These are phyloP conservation scores for Litsea cubeba DNA, from an alignment of 164 flowering plant genomes.

Conservation along the genomic window DNA sequence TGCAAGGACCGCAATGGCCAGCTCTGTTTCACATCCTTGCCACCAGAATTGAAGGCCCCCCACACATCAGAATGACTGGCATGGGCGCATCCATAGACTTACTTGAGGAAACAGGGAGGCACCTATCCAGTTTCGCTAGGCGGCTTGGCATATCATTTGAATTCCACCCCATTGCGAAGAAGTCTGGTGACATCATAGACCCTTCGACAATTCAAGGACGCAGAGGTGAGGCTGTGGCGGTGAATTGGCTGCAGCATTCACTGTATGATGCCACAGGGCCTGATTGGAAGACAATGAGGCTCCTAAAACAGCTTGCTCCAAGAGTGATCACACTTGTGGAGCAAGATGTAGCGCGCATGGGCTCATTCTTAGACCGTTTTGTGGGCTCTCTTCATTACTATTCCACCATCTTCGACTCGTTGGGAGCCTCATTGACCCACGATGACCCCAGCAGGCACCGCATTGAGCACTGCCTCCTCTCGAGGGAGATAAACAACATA, in stretches of 20 bases:
- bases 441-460: constrained; percentile 41
- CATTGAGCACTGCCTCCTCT: constrained; percentile 46
- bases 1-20: constrained; percentile 87
- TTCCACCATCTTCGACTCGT: constrained; percentile 60
- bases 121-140: constrained; percentile 56
- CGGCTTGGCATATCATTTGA: constrained; percentile 61
- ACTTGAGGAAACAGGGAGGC: constrained; percentile 51
- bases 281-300: constrained; percentile 57
- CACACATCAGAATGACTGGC: constrained; percentile 61
- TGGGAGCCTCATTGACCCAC: constrained; percentile 32
- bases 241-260: constrained; percentile 69
- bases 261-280: constrained; percentile 61
- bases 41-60: constrained; percentile 56
- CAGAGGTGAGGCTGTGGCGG: constrained; percentile 51
- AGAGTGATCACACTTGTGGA: constrained; percentile 58
- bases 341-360: constrained; percentile 44
- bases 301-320: constrained; percentile 40
- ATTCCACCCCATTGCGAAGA: constrained; percentile 53
- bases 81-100: constrained; percentile 48
- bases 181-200: constrained; percentile 37
- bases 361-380: constrained; percentile 62
- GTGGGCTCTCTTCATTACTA: constrained; percentile 65
- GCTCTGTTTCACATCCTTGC: constrained; percentile 72
- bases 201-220: constrained; percentile 28
- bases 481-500: constrained; percentile 55